A percentile compares a stretch with the other conserved stretches of the same genome.
phyloP scores from a whole-genome alignment of 345 rosid species.

The Aurinia saxatilis region DNA sequence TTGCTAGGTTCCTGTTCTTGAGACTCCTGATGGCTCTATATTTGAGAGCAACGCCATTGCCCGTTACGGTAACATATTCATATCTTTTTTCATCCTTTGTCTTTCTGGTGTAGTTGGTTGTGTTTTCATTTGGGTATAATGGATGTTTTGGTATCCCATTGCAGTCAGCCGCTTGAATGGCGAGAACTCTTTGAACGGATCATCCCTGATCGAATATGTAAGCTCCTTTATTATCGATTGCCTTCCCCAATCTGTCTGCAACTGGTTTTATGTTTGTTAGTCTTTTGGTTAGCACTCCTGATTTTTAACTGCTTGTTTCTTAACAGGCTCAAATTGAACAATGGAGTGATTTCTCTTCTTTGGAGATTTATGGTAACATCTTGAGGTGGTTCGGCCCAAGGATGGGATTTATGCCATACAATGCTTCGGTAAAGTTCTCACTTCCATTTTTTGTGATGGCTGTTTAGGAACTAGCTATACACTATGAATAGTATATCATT shows the following conservation, averaged over 20 bases:
- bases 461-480: background rate
- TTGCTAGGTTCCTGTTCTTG: slow-evolving; percentile 27
- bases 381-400: slow-evolving; percentile 59
- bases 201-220: slow-evolving; percentile 63
- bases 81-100: background rate
- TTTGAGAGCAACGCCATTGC: slow-evolving; percentile 37
- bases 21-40: slow-evolving; percentile 28
- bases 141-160: slow-evolving; percentile 14
- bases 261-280: background rate
- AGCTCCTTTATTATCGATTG: slow-evolving; percentile 2
- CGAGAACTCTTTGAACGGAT: slow-evolving; percentile 57
- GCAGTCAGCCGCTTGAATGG: slow-evolving; percentile 59
- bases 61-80: slow-evolving; percentile 19
- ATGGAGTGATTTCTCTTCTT: slow-evolving; percentile 80
- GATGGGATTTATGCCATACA: slow-evolving; percentile 43
- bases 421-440: slow-evolving; percentile 53
- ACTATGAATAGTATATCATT: background rate
- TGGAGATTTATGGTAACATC: slow-evolving; percentile 66
- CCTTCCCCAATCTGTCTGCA: background rate
- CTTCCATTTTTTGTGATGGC: background rate
- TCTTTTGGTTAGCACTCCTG: background rate
- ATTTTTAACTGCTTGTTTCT: slow-evolving; percentile 1
- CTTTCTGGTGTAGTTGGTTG: background rate
- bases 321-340: slow-evolving; percentile 80
- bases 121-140: background rate